Conservation (phyloP, 1,284 basidiomycete species). For the Chondrostereum purpureum region DNA sequence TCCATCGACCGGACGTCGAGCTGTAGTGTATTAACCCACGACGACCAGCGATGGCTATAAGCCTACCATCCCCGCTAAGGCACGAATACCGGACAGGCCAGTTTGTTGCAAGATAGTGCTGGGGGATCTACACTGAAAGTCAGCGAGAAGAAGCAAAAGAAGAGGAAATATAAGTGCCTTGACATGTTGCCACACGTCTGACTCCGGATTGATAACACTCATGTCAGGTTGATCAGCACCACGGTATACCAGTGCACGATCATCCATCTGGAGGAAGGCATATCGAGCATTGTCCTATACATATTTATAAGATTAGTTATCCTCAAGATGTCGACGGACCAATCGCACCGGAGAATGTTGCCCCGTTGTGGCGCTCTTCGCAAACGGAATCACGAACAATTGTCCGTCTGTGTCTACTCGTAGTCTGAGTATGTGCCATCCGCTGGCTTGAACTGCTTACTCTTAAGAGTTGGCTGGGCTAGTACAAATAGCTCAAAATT, state of each 20-base stretch:
- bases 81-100: slow-evolving; percentile 96
- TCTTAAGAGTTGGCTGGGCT: slow-evolving; percentile 39
- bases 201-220: slow-evolving; percentile 98
- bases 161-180: slow-evolving; percentile 44
- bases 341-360: slow-evolving; percentile 81
- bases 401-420: slow-evolving; percentile 54
- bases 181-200: slow-evolving; percentile 96
- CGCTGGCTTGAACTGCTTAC: slow-evolving; percentile 28
- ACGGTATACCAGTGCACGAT: slow-evolving; percentile 90
- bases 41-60: slow-evolving; percentile 91
- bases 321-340: slow-evolving; percentile 13
- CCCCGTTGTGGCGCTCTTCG: slow-evolving; percentile 88
- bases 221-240: slow-evolving; percentile 97
- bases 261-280: slow-evolving; percentile 93
- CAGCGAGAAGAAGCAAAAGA: slow-evolving; percentile 7
- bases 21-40: slow-evolving; percentile 93
- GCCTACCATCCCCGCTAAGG: slow-evolving; percentile 84
- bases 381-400: slow-evolving; percentile 85
- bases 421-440: background rate
- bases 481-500: slow-evolving; percentile 83
- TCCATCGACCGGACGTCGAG: slow-evolving; percentile 92
- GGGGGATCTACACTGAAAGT: slow-evolving; percentile 65
- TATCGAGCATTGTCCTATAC: slow-evolving; percentile 85
- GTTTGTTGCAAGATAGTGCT: slow-evolving; percentile 81
- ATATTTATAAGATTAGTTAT: background rate